phyloP scores from a whole-genome alignment of 495 filamentous ascomycete species.

The Aspergillus sclerotiicarbonarius region DNA sequence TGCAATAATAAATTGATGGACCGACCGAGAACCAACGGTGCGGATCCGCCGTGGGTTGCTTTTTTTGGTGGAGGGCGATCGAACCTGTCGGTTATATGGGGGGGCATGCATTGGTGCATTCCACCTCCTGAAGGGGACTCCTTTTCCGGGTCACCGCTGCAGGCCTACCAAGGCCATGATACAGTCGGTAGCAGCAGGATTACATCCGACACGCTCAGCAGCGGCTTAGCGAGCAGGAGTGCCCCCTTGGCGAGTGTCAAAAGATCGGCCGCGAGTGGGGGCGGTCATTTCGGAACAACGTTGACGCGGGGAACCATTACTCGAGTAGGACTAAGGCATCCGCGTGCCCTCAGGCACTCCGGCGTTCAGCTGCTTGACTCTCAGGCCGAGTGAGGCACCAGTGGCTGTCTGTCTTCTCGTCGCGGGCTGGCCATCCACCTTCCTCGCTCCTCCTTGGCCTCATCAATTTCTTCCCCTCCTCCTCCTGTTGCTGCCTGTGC shows the following conservation, averaged over 20 bases:
- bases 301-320: constrained; percentile 19
- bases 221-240: too few species aligned
- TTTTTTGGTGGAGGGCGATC: not conserved
- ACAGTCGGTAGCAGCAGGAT: not conserved
- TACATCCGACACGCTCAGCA: too few species aligned
- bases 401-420: not conserved
- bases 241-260: not conserved
- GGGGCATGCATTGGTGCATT: not conserved
- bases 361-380: not conserved
- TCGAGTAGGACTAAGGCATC: constrained; percentile 3
- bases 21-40: not conserved
- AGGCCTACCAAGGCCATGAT: not conserved
- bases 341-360: not conserved
- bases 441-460: constrained; percentile 3
- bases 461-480: constrained; percentile 5
- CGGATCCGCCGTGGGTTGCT: not conserved
- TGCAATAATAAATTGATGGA: constrained; percentile 1
- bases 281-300: constrained; percentile 26
- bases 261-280: constrained; percentile 10
- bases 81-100: not conserved
- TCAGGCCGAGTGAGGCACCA: not conserved
- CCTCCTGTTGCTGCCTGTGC: constrained; percentile 8
- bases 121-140: not conserved
- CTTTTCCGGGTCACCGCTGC: not conserved
- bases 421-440: not conserved